Evolutionary conservation across 108 stramenopile genomes (phyloP).

Genomic region (Ochromonas danica): DNA sequence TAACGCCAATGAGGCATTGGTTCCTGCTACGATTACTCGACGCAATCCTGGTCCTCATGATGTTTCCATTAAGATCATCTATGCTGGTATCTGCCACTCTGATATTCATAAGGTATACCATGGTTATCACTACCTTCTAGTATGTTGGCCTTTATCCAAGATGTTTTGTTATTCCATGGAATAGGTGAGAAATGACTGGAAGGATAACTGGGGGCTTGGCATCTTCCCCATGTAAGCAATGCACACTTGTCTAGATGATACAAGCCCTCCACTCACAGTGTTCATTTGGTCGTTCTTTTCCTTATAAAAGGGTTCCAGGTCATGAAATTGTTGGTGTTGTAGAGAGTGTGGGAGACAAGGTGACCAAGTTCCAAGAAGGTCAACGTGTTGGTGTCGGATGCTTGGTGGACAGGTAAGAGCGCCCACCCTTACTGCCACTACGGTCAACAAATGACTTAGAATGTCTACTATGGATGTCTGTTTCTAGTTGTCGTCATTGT

Average conservation of each 20-base stretch:
- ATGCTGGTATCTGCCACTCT: slow-evolving; percentile 28
- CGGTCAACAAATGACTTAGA: too few species aligned
- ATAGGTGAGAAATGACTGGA: not conserved
- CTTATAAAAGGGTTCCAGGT: slow-evolving; percentile 44
- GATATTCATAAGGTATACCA: slow-evolving; percentile 4
- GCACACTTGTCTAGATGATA: too few species aligned
- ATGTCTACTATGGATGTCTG: too few species aligned
- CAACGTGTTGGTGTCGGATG: slow-evolving; percentile 68
- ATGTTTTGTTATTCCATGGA: too few species aligned
- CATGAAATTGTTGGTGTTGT: slow-evolving; percentile 59
- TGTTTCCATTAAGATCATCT: slow-evolving; percentile 13
- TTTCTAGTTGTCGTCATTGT: slow-evolving; percentile 64
- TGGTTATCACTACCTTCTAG: not conserved
- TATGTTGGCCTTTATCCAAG: too few species aligned
- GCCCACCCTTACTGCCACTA: too few species aligned
- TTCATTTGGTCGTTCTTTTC: too few species aligned
- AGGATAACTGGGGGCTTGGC: not conserved
- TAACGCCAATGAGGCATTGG: too few species aligned
- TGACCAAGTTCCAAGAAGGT: slow-evolving; percentile 63
- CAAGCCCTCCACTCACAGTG: too few species aligned
- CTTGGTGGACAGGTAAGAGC: slow-evolving; percentile 60
- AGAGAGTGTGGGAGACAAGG: slow-evolving; percentile 53
- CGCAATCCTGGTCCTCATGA: not conserved
- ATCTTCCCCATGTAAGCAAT: too few species aligned
- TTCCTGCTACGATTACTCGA: too few species aligned